These are phyloP conservation scores for Clonostachys rosea DNA, from an alignment of 2,329 filamentous ascomycete species.

Conservation along the genomic window DNA sequence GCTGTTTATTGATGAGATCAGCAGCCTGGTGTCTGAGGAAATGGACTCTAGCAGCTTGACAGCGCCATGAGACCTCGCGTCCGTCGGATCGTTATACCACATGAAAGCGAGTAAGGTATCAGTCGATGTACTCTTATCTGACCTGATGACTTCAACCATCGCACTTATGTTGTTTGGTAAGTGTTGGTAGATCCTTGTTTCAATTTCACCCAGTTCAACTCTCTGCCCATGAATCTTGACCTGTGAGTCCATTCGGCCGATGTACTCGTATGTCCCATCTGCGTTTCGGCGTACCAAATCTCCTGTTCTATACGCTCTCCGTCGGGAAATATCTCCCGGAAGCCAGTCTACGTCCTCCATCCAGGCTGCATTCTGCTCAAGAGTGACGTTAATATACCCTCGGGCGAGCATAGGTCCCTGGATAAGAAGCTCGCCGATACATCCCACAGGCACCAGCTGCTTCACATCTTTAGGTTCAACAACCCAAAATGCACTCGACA, in stretches of 20 bases:
- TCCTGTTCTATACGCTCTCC: background rate
- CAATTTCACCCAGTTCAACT: background rate
- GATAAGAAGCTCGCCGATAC: constrained; percentile 34
- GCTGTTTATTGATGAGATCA: constrained; percentile 3
- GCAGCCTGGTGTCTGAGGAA: background rate
- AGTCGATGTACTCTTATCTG: constrained; percentile 1
- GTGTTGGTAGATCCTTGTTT: background rate
- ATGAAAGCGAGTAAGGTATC: constrained; percentile 5
- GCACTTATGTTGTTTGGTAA: constrained; percentile 1
- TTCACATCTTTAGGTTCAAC: constrained; percentile 3
- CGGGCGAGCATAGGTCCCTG: constrained; percentile 46
- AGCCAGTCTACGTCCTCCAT: background rate
- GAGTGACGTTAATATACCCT: constrained; percentile 12
- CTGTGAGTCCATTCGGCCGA: background rate
- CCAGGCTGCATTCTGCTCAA: constrained; percentile 1
- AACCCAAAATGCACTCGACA: constrained; percentile 5
- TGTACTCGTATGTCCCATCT: background rate
- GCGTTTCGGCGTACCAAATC: background rate
- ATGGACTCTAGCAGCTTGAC: background rate
- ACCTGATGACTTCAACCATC: constrained; percentile 4
- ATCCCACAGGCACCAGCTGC: constrained; percentile 7
- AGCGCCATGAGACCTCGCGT: no score
- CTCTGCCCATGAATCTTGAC: background rate
- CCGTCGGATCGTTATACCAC: background rate
- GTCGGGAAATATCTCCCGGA: background rate